These are phyloP conservation scores for Lolium multiflorum DNA, from an alignment of 176 grass and related monocot genomes.

Conservation along the genomic window DNA sequence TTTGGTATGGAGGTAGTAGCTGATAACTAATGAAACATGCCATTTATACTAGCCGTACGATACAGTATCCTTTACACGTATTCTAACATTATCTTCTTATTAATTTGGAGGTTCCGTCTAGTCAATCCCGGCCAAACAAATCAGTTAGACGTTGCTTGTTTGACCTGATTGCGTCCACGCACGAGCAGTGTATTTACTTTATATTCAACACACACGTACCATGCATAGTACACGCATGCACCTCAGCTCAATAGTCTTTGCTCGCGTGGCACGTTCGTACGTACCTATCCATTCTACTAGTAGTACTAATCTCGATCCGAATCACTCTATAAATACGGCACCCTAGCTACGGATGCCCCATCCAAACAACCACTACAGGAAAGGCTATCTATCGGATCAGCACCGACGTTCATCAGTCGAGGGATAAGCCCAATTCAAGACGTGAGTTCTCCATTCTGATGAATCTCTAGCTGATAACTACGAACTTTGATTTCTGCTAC, in stretches of 20 bases:
- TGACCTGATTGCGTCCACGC: not conserved
- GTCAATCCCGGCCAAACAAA: not conserved
- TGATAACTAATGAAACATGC: no score
- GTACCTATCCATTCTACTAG: no score
- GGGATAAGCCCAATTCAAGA: not conserved
- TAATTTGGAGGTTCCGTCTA: not conserved
- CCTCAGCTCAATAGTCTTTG: no score
- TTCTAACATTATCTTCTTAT: no score
- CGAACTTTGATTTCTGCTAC: not conserved
- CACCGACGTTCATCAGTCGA: not conserved
- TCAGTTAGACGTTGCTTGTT: conserved; percentile 5
- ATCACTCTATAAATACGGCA: conserved; percentile 6
- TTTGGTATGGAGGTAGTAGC: no score
- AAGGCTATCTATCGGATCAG: not conserved
- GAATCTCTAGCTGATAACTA: not conserved
- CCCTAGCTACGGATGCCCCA: not conserved
- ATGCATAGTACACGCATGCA: not conserved
- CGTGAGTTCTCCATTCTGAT: not conserved
- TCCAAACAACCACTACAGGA: not conserved
- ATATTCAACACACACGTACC: no score
- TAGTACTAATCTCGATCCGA: not conserved
- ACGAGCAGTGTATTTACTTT: no score
- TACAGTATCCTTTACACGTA: no score
- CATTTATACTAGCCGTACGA: no score
- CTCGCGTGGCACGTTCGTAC: no score